phyloP scores from a whole-genome alignment of 805 yeast species.

The Monosporozyma siamensis region DNA sequence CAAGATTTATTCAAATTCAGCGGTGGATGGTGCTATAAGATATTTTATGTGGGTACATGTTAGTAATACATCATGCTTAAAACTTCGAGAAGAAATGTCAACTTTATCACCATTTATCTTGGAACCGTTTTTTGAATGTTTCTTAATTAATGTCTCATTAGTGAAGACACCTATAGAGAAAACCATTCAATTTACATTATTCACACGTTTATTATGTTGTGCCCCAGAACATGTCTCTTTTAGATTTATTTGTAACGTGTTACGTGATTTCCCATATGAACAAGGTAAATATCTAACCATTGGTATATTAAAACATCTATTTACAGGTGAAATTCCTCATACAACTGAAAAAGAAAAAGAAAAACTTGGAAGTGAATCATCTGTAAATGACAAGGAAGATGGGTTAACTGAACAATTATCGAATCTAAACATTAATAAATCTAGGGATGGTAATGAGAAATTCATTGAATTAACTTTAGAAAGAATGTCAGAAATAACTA shows the following conservation, averaged over 20 bases:
- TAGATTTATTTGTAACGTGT: conserved; percentile 52
- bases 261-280: conserved; percentile 57
- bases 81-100: conserved; percentile 11
- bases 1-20: conserved; percentile 13
- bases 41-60: conserved; percentile 34
- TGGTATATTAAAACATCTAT: conserved; percentile 38
- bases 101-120: conserved; percentile 29
- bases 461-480: conserved; percentile 36
- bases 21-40: conserved; percentile 24
- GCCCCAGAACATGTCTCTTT: conserved; percentile 50
- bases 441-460: conserved; percentile 2
- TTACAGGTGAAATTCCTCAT: not conserved
- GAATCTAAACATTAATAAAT: conserved; percentile 5
- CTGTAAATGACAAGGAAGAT: not conserved
- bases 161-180: conserved; percentile 32
- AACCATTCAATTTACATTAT: conserved; percentile 45
- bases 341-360: too few species aligned
- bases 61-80: conserved; percentile 14
- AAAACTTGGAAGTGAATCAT: too few species aligned
- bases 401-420: conserved; percentile 1
- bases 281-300: conserved; percentile 51
- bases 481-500: conserved; percentile 28
- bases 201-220: conserved; percentile 53
- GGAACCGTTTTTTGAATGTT: conserved; percentile 34
- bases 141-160: conserved; percentile 32